These are phyloP conservation scores for Pythium volutum DNA, from an alignment of 352 stramenopile genomes.

Conservation along the genomic window DNA sequence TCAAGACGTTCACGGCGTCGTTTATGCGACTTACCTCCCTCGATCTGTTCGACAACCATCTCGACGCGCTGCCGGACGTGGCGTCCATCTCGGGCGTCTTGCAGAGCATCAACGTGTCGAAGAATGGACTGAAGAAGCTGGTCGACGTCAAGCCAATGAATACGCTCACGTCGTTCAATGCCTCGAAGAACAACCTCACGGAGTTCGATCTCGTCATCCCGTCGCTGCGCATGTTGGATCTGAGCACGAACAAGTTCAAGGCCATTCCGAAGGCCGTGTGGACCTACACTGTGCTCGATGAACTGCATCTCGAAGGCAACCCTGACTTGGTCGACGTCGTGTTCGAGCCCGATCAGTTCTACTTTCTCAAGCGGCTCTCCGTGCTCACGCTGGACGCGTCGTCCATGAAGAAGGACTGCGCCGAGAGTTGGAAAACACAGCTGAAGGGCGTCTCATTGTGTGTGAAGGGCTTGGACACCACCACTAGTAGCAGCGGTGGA, in stretches of 20 bases:
- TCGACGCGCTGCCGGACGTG: constrained; percentile 9
- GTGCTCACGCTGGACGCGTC: constrained; percentile 10
- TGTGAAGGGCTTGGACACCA: background rate
- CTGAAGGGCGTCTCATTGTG: constrained; percentile 6
- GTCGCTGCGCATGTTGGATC: constrained; percentile 10
- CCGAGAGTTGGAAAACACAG: constrained; percentile 5
- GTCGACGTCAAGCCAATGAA: background rate
- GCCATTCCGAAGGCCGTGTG: constrained; percentile 10
- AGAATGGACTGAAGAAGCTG: constrained; percentile 9
- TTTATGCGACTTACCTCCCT: constrained; percentile 16
- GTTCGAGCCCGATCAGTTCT: constrained; percentile 13
- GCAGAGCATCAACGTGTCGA: constrained; percentile 17
- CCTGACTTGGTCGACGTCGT: background rate
- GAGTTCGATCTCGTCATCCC: constrained; percentile 13
- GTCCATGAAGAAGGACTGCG: constrained; percentile 6
- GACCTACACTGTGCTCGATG: constrained; percentile 15
- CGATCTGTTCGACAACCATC: constrained; percentile 23
- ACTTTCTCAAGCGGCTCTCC: constrained; percentile 17
- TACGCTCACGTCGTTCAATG: constrained; percentile 16
- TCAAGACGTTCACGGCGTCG: constrained; percentile 20
- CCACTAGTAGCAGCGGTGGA: background rate
- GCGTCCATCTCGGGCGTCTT: constrained; percentile 14
- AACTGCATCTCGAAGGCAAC: constrained; percentile 18
- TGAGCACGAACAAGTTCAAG: constrained; percentile 16
- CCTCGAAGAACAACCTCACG: constrained; percentile 11